phyloP scores from a whole-genome alignment of 139 green algal genomes.

The Auxenochlorella protothecoides region DNA sequence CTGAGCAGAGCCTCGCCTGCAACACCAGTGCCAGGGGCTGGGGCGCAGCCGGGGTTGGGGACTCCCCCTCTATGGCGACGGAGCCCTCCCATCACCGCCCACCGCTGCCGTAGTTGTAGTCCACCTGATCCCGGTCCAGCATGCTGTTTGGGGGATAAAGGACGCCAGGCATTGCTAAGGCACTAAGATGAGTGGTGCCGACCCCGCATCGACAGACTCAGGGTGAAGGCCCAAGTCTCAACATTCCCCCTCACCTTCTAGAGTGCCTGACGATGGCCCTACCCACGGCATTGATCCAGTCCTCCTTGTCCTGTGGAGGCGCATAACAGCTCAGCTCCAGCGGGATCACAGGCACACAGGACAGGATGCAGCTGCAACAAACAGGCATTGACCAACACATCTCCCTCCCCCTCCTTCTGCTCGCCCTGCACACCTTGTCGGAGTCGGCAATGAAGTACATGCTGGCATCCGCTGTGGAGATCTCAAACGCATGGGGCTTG shows the following conservation, averaged over 20 bases:
- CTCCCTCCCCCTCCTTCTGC: not conserved
- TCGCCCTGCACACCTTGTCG: slow-evolving; percentile 52
- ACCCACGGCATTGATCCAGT: slow-evolving; percentile 98
- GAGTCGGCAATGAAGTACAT: slow-evolving; percentile 94
- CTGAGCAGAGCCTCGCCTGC: too few relatives aligned
- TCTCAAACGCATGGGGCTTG: slow-evolving; percentile 92
- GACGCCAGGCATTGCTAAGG: too few relatives aligned
- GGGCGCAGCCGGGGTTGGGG: too few relatives aligned
- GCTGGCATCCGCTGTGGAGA: slow-evolving; percentile 63
- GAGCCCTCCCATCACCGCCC: too few relatives aligned
- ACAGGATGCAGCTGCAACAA: too few relatives aligned
- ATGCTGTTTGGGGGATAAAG: slow-evolving; percentile 4
- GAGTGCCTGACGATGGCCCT: slow-evolving; percentile 90
- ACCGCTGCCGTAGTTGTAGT: slow-evolving; percentile 3
- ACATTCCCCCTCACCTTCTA: slow-evolving; percentile 22
- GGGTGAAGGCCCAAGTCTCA: too few relatives aligned
- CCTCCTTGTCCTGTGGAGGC: slow-evolving; percentile 80
- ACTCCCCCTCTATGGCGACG: too few relatives aligned
- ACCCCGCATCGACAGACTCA: too few relatives aligned
- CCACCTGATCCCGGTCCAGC: slow-evolving; percentile 27
- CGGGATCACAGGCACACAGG: too few relatives aligned
- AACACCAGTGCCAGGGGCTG: too few relatives aligned
- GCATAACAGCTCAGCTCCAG: not conserved
- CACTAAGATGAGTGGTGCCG: too few relatives aligned
- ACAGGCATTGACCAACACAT: not conserved